These are phyloP conservation scores for button mushroom (Agaricus bisporus) DNA, from an alignment of 768 basidiomycete species.

Conservation along the genomic window DNA sequence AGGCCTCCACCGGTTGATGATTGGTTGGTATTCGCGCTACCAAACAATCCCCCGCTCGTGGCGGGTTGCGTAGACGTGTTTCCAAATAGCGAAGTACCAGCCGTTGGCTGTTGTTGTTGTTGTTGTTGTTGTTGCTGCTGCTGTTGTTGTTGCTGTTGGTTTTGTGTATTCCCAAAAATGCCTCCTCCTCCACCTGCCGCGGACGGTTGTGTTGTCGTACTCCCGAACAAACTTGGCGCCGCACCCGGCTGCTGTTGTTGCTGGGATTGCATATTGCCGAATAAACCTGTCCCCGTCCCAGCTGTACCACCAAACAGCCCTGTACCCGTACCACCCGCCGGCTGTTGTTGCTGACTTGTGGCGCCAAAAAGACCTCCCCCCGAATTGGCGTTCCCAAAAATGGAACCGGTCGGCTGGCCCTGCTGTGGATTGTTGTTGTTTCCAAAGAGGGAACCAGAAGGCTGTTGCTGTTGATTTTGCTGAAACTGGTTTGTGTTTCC, in stretches of 20 bases:
- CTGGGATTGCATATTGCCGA: conserved; percentile 10
- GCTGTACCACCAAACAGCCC: conserved; percentile 21
- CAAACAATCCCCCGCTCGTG: conserved; percentile 11
- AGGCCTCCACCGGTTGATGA: not conserved
- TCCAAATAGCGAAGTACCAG: conserved; percentile 9
- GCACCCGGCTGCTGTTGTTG: conserved; percentile 8
- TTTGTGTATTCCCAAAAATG: conserved; percentile 23
- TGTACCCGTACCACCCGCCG: conserved; percentile 11
- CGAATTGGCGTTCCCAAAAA: not conserved
- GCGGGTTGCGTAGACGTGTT: conserved; percentile 5
- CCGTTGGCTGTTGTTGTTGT: not conserved
- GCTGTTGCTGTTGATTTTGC: not conserved
- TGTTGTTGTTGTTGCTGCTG: conserved; percentile 13
- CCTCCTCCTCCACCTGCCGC: conserved; percentile 12
- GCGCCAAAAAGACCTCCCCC: conserved; percentile 11
- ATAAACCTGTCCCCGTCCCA: conserved; percentile 9
- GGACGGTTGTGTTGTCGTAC: conserved; percentile 3
- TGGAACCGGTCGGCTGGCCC: not conserved
- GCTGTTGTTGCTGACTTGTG: not conserved
- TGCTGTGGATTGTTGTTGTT: conserved; percentile 8
- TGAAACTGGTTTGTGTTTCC: conserved; percentile 13
- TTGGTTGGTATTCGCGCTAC: not conserved
- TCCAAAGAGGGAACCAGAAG: conserved; percentile 2
- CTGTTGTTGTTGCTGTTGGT: conserved; percentile 15
- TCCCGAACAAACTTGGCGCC: conserved; percentile 18